phyloP scores from a whole-genome alignment of 257 asterid genomes.

The Nicotiana undulata region DNA sequence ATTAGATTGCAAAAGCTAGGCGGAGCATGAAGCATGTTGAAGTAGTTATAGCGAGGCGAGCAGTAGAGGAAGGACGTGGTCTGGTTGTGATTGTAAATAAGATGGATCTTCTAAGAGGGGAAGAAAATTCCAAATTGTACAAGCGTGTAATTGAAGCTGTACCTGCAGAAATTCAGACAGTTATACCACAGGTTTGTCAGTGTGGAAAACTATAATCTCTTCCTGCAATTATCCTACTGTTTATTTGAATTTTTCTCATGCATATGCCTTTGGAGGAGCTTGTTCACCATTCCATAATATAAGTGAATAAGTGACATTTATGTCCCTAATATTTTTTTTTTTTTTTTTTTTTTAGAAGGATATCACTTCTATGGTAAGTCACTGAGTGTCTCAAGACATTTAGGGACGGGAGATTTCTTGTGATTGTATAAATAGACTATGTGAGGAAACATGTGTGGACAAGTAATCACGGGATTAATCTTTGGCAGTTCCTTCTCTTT shows the following conservation, averaged over 20 bases:
- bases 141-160: constrained; percentile 57
- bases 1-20: constrained; percentile 58
- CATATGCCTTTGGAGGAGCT: not conserved
- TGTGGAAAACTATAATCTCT: not conserved
- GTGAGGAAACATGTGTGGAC: not conserved
- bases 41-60: constrained; percentile 93
- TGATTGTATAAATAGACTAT: not conserved
- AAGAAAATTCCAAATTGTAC: constrained; percentile 40
- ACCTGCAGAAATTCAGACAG: constrained; percentile 87
- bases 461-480: not conserved
- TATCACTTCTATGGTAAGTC: not conserved
- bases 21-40: constrained; percentile 93
- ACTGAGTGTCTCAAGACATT: not conserved
- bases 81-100: constrained; percentile 85
- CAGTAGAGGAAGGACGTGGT: constrained; percentile 93
- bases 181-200: constrained; percentile 74
- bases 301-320: not conserved
- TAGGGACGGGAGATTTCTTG: not conserved
- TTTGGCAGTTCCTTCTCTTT: not conserved
- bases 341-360: not conserved
- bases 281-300: not conserved
- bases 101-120: constrained; percentile 75
- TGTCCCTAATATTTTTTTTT: not conserved
- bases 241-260: not conserved
- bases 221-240: not conserved